Evolutionary conservation across 139 green algal genomes (phyloP).

Genomic region (Coccomyxa sp.): DNA sequence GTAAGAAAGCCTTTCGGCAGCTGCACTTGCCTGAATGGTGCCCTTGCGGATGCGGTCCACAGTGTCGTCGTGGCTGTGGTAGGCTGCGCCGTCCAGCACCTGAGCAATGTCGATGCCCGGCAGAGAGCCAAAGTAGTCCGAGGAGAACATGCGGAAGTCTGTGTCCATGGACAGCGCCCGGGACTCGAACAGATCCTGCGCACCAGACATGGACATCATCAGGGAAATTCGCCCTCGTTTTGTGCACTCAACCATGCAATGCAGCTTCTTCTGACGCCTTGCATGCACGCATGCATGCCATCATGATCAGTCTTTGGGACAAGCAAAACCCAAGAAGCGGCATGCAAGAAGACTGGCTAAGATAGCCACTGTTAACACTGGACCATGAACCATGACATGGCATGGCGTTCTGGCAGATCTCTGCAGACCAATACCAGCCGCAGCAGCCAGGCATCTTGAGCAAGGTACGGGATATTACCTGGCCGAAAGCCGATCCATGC

Average conservation of each 20-base stretch:
- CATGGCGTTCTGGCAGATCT: too few species aligned
- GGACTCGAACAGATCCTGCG: constrained; percentile 47
- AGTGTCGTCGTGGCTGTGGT: constrained; percentile 51
- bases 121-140: constrained; percentile 27
- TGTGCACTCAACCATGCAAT: too few species aligned
- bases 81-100: constrained; percentile 47
- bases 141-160: constrained; percentile 62
- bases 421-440: too few species aligned
- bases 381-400: too few species aligned
- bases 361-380: too few species aligned
- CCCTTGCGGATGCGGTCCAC: constrained; percentile 25
- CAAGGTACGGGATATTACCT: neutral
- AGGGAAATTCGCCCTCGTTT: too few species aligned
- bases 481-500: neutral
- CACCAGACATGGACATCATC: constrained; percentile 9
- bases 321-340: too few species aligned
- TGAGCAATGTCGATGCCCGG: constrained; percentile 61
- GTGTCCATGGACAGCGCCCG: constrained; percentile 64
- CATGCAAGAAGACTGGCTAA: too few species aligned
- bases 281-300: too few species aligned
- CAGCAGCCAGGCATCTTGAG: too few species aligned
- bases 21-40: neutral
- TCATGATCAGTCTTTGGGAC: too few species aligned
- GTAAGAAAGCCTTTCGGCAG: neutral
- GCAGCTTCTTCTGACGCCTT: too few species aligned